Base-by-base conservation (phyloP, 2,329 filamentous ascomycete genomes). In the Furcasterigmium furcatum region DNA sequence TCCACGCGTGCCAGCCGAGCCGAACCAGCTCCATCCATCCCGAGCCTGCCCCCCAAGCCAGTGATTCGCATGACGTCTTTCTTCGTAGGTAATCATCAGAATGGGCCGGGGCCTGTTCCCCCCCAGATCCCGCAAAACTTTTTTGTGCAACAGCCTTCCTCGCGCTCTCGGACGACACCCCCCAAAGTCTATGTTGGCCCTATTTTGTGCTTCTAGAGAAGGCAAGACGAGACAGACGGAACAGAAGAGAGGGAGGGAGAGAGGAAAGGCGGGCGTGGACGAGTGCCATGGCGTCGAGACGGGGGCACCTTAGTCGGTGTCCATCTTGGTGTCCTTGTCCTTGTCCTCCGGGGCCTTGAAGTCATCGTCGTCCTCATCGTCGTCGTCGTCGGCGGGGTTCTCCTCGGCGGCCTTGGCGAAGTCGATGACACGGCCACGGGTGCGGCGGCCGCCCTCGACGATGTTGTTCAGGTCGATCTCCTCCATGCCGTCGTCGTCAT, bases 381-480 rank as follows among this genome's bases (percentile, higher is more conserved):
- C 85, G 13, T 89, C 87, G 5, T 91, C 87, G 8, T 88, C 80
- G 52, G 76, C 80, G 39, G 80, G 82, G 58, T 87, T 80, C 67
- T 95, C 84, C 68, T 87, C 78, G 21, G 89, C 90, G 18, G 91
- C 91, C 74, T 95, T 91, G 60, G 87, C 87, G 71, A 89, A 97
- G 77, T 97, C 89, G 65, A 97, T 96, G 61, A 84, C 79, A 68
- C 89, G 88, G 63, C 91, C 91, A 61, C 92, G 92, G 52, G 92
- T 97, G 68, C 94, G 92, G 58, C 85, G 82, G 52, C 85, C 85
- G 53, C 77, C 79, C 48, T 72, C 66, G 62, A 97, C 84, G 66
- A 97, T 95, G 79, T 97, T 97, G 65, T 81, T 80, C 46, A 81
- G 74, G 64, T 95, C 89, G 65, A 99, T 96, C 71, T 92, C 91